phyloP scores from a whole-genome alignment of 129 eudicot genomes.

The Flaveria bidentis region DNA sequence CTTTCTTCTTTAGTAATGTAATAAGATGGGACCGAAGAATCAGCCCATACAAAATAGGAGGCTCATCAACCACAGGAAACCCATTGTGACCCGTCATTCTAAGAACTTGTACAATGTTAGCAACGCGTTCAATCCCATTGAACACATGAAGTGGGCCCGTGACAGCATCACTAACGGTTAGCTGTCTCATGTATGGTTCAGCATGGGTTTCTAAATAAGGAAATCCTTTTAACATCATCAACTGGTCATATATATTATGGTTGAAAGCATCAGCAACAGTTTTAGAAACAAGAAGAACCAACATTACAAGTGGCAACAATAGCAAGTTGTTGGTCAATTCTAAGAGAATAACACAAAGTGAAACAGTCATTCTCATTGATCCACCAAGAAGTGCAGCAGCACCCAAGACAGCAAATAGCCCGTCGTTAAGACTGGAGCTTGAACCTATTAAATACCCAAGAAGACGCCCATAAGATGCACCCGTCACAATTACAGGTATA shows the following conservation, averaged over 20 bases:
- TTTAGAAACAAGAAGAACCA: constrained; percentile 86
- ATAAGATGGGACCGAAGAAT: constrained; percentile 81
- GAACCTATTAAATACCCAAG: constrained; percentile 72
- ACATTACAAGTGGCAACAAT: constrained; percentile 72
- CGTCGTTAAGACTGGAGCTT: constrained; percentile 67
- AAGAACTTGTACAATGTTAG: constrained; percentile 64
- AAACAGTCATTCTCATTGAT: constrained; percentile 92
- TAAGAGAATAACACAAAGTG: constrained; percentile 75
- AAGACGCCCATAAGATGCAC: constrained; percentile 88
- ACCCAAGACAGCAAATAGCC: constrained; percentile 87
- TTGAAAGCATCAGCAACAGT: constrained; percentile 84
- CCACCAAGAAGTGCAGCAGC: constrained; percentile 94
- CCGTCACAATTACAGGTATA: constrained; percentile 86
- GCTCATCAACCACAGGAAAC: constrained; percentile 80
- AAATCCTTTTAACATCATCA: constrained; percentile 74
- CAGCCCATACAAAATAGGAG: constrained; percentile 68
- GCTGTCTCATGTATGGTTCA: constrained; percentile 93
- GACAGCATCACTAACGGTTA: constrained; percentile 77
- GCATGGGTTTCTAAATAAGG: constrained; percentile 84
- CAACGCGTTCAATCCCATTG: constrained; percentile 73
- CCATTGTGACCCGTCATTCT: constrained; percentile 80
- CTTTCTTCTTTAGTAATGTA: constrained; percentile 64
- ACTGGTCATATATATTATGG: constrained; percentile 64
- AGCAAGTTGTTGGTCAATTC: constrained; percentile 79
- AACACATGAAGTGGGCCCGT: constrained; percentile 80